Percentiles rank a stretch among this genome's conserved stretches.
phyloP scores from a whole-genome alignment of 306 rosid genomes.

The Hippophae rhamnoides region DNA sequence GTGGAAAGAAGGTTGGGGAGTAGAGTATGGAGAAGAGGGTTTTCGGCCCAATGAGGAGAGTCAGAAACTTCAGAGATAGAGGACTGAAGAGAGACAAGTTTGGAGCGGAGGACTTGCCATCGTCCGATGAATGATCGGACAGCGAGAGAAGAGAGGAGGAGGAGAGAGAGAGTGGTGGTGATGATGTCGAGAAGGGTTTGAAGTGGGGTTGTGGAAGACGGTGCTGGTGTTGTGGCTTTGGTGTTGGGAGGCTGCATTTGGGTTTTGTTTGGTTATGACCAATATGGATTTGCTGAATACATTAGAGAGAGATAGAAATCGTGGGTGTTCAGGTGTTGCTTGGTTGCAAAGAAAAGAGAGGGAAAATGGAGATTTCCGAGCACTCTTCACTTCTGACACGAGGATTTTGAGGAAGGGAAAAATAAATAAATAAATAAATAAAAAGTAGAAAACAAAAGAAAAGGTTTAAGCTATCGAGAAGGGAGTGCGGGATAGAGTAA shows the following conservation, averaged over 20 bases:
- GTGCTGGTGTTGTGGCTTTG: slow-evolving; percentile 3
- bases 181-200: slow-evolving; percentile 41
- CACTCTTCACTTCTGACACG: slow-evolving; percentile 7
- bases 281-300: slow-evolving; percentile 1
- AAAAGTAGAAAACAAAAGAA: neutral
- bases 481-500: too few species aligned
- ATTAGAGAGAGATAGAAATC: slow-evolving; percentile 4
- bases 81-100: slow-evolving; percentile 28
- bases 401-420: slow-evolving; percentile 9
- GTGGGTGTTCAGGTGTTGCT: slow-evolving; percentile 13
- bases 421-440: neutral
- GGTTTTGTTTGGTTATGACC: slow-evolving; percentile 11
- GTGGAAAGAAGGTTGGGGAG: slow-evolving; percentile 48
- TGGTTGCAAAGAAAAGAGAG: slow-evolving; percentile 17
- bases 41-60: slow-evolving; percentile 42
- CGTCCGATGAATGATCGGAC: slow-evolving; percentile 38
- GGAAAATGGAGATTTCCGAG: slow-evolving; percentile 1
- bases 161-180: slow-evolving; percentile 26
- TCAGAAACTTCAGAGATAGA: slow-evolving; percentile 29
- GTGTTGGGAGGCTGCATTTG: slow-evolving; percentile 25
- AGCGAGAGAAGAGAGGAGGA: slow-evolving; percentile 36
- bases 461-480: neutral
- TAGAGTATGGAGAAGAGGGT: slow-evolving; percentile 44
- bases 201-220: slow-evolving; percentile 25
- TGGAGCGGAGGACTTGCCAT: slow-evolving; percentile 41